Base-by-base conservation (phyloP, 164 flowering plant genomes). In the Aristolochia contorta region DNA sequence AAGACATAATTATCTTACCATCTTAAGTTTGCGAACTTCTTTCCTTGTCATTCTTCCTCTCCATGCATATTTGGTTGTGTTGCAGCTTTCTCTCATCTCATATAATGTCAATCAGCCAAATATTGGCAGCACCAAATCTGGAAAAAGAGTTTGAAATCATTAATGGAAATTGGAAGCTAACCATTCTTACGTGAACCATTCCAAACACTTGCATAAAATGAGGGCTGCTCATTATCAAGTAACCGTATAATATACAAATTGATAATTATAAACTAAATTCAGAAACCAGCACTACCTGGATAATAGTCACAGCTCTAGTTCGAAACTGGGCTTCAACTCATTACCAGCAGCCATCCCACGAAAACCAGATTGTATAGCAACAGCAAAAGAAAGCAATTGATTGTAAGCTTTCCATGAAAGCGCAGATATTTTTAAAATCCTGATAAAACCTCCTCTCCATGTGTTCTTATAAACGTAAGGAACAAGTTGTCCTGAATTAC, bases 281-380 rank as follows among this genome's bases (percentile, higher is more conserved):
- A 55, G 21, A 47, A 41, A 41, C 0, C 27, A 23, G 19, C 3
- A 24, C 41, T 65, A 87, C 99, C 96, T 94, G 97, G 69, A 94
- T 89, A 54, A 84, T 27, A 66, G 79, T 76, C 16, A 94, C 87
- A 18, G 96, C 99, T 69, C 16, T 82, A 37, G 89, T 87, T 71
- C 71, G 90, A 62, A 79, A 77, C 83, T 84, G 69, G 79, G 78
- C 18, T 82, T 83, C 59, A 89, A 83, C 70, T 85, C 91, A 66
- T 73, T 76, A 20, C 99, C 88, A 78, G 96, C 95, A 73, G 75
- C 79, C 97, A 89, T 85, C 14, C 88, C 96, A 55, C 96, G 88
- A 70, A n/a, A n/a, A n/a, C n/a, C n/a, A n/a, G n/a, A n/a, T n/a
- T n/a, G n/a, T n/a, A n/a, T n/a, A n/a, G n/a, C 79, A 54, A 87